Evolutionary conservation across 2,329 filamentous ascomycete species (phyloP).

Genomic region (Botryotinia convoluta): DNA sequence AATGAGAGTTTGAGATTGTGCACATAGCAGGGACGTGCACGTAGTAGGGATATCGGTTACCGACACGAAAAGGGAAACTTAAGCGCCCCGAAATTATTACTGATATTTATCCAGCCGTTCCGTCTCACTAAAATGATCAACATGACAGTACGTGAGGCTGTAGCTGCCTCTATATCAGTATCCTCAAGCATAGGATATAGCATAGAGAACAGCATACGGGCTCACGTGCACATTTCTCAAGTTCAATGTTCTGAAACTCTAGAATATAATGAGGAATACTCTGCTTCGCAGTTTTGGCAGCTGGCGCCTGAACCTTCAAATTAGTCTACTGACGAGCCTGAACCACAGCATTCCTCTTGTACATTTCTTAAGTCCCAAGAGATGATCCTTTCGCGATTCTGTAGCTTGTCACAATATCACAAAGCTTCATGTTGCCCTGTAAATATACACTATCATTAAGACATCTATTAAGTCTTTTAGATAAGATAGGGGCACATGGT

Average conservation of each 20-base stretch:
- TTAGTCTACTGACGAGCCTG: not conserved
- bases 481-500: not conserved
- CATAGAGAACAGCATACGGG: not conserved
- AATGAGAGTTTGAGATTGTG: too few species aligned
- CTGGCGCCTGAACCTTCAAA: too few species aligned
- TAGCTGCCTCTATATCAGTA: not conserved
- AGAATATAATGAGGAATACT: not conserved
- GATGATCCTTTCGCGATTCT: not conserved
- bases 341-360: not conserved
- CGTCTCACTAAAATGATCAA: too few species aligned
- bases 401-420: not conserved
- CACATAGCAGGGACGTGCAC: too few species aligned
- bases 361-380: not conserved
- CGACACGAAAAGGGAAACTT: too few species aligned
- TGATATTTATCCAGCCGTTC: not conserved
- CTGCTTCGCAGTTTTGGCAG: not conserved
- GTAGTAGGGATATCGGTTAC: too few species aligned
- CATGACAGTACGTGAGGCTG: not conserved
- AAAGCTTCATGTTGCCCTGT: not conserved
- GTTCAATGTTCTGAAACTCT: not conserved
- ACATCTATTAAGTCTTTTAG: conserved; percentile 13
- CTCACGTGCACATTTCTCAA: not conserved
- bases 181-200: not conserved
- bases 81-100: not conserved
- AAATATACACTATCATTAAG: not conserved